A percentile compares a stretch with the other conserved stretches of the same genome.
phyloP scores from a whole-genome alignment of 2,329 filamentous ascomycete species.

The Aspergillus vadensis region DNA sequence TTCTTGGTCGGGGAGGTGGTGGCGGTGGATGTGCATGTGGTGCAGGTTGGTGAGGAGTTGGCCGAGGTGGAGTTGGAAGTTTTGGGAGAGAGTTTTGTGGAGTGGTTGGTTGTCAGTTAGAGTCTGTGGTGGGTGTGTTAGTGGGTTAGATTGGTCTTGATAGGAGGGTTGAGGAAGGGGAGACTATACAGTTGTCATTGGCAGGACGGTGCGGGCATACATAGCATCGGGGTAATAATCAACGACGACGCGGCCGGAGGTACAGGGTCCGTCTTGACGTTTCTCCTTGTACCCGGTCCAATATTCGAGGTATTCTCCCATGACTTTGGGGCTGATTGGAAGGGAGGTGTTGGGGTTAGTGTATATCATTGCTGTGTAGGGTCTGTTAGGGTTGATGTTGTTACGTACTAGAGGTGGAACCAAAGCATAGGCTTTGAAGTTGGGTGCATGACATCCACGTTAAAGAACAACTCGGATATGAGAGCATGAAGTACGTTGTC shows the following conservation, averaged over 20 bases:
- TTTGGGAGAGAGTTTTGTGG: slow-evolving; percentile 19
- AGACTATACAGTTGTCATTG: slow-evolving; percentile 24
- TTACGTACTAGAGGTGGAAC: too few relatives aligned
- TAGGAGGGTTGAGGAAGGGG: too few relatives aligned
- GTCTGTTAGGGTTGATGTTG: too few relatives aligned
- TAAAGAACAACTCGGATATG: slow-evolving; percentile 24
- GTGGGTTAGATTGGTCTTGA: not conserved
- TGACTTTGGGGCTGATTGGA: slow-evolving; percentile 19
- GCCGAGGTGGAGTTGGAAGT: slow-evolving; percentile 31
- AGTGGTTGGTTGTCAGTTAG: slow-evolving; percentile 26
- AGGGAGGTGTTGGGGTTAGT: not conserved
- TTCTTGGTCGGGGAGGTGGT: slow-evolving; percentile 35
- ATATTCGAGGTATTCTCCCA: slow-evolving; percentile 24
- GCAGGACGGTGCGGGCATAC: slow-evolving; percentile 17
- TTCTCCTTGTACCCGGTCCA: slow-evolving; percentile 29
- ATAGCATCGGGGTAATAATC: slow-evolving; percentile 17
- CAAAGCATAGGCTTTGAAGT: too few relatives aligned
- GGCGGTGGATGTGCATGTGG: slow-evolving; percentile 19
- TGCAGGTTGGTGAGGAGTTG: slow-evolving; percentile 27
- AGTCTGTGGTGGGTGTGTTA: not conserved
- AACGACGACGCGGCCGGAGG: slow-evolving; percentile 23
- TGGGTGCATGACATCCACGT: slow-evolving; percentile 15
- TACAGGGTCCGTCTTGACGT: slow-evolving; percentile 24
- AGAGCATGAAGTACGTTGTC: slow-evolving; percentile 28
- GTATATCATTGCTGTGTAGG: too few relatives aligned